Percentiles rank a stretch among this genome's conserved stretches.
Conservation (phyloP, 495 filamentous ascomycete species). For the Astrocystis sublimbata region DNA sequence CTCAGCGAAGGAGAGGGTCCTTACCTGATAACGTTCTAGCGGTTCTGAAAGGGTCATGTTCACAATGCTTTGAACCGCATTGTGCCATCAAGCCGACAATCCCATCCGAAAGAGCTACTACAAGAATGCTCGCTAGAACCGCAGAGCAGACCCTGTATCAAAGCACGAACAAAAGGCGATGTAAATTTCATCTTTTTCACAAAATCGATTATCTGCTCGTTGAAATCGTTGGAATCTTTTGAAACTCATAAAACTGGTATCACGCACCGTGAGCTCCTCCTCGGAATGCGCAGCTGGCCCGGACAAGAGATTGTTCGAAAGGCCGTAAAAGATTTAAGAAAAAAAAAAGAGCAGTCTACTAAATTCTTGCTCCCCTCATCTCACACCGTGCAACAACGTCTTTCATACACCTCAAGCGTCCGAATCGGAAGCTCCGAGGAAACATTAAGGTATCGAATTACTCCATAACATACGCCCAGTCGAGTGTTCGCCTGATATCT, state of each 20-base stretch:
- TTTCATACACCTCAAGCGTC: constrained; percentile 5
- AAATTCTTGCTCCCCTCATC: constrained; percentile 28
- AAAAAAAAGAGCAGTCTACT: constrained; percentile 20
- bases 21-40: background rate
- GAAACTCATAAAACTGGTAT: background rate
- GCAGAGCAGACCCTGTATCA: background rate
- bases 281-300: background rate
- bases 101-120: background rate
- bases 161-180: background rate
- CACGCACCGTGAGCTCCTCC: background rate
- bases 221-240: background rate
- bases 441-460: constrained; percentile 6
- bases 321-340: constrained; percentile 12
- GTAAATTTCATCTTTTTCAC: background rate
- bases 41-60: background rate
- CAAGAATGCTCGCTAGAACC: background rate
- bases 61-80: background rate
- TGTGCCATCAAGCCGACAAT: background rate
- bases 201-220: constrained; percentile 7
- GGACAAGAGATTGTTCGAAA: constrained; percentile 8
- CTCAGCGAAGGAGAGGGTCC: background rate
- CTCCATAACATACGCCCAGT: background rate
- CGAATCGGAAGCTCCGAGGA: constrained; percentile 3
- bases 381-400: constrained; percentile 25
- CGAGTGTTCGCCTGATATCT: background rate